Evolutionary conservation across 176 grass and related monocot genomes (phyloP).

Genomic region (Carex parvula): DNA sequence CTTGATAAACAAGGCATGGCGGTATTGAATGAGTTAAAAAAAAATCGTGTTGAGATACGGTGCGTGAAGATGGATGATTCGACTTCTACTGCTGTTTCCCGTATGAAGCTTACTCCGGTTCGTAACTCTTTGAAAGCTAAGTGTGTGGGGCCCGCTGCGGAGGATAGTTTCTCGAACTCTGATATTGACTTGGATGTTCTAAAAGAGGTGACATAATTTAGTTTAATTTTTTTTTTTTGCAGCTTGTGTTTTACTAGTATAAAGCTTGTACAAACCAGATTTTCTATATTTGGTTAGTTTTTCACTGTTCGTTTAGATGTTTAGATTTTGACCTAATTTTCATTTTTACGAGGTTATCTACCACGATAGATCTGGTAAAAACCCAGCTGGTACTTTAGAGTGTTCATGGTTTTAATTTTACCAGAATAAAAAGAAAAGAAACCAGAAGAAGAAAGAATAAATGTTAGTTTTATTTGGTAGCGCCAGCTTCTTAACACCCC

Average conservation of each 20-base stretch:
- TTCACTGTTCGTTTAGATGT: neutral
- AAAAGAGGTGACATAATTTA: conserved; percentile 50
- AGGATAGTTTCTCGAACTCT: conserved; percentile 62
- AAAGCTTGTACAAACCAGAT: too few species aligned
- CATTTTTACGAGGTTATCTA: neutral
- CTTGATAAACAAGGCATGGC: conserved; percentile 64
- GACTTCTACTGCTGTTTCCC: conserved; percentile 49
- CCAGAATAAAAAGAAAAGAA: neutral
- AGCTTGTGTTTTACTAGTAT: too few species aligned
- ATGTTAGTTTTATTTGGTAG: neutral
- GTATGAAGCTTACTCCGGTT: conserved; percentile 55
- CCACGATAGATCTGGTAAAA: neutral
- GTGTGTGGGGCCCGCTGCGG: conserved; percentile 48
- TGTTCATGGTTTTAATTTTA: conserved; percentile 1
- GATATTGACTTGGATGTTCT: conserved; percentile 75
- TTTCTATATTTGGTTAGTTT: neutral
- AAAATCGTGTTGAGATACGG: conserved; percentile 60
- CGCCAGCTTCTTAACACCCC: neutral
- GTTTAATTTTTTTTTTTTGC: neutral
- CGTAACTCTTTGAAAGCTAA: conserved; percentile 37
- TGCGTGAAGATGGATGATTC: conserved; percentile 44
- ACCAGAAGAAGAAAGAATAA: neutral
- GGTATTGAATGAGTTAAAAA: conserved; percentile 54
- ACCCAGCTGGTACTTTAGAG: neutral
- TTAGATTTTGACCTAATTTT: neutral